A percentile compares a stretch with the other conserved stretches of the same genome.
These are phyloP conservation scores for Mycena galopus DNA, from an alignment of 768 basidiomycete species.

Conservation along the genomic window DNA sequence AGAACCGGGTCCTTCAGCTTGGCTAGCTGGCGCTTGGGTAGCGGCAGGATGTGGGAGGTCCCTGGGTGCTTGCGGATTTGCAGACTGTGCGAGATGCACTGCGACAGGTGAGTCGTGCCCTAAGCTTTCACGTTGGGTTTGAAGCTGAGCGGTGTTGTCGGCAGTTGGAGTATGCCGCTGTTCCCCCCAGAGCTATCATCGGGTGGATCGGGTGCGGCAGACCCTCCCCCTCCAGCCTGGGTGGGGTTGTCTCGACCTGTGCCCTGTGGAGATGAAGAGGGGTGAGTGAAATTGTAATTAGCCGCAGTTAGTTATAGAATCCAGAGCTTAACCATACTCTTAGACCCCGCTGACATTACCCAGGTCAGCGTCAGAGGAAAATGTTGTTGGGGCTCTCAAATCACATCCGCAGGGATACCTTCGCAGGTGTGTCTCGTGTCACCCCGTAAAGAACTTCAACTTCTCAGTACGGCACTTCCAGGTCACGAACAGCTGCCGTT, in stretches of 20 bases:
- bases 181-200: neutral
- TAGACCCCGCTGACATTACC: neutral
- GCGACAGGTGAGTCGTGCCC: neutral
- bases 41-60: too few species aligned
- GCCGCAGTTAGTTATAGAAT: neutral
- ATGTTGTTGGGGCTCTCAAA: conserved; percentile 3
- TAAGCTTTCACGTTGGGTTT: neutral
- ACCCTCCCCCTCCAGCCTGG: conserved; percentile 14
- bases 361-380: neutral
- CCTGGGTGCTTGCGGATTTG: too few species aligned
- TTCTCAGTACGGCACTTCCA: conserved; percentile 26
- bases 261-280: neutral
- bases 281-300: neutral
- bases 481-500: conserved; percentile 17
- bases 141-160: too few species aligned
- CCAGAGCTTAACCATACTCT: conserved; percentile 15
- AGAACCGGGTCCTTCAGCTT: too few species aligned
- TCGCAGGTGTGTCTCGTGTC: neutral
- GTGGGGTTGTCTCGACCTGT: neutral
- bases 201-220: neutral
- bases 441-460: conserved; percentile 11
- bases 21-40: too few species aligned
- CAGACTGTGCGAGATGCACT: neutral
- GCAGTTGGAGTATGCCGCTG: too few species aligned
- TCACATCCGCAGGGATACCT: conserved; percentile 5